Evolutionary conservation across 2,329 filamentous ascomycete genomes (phyloP).

Genomic region (Penicillium aurantiogriseum): DNA sequence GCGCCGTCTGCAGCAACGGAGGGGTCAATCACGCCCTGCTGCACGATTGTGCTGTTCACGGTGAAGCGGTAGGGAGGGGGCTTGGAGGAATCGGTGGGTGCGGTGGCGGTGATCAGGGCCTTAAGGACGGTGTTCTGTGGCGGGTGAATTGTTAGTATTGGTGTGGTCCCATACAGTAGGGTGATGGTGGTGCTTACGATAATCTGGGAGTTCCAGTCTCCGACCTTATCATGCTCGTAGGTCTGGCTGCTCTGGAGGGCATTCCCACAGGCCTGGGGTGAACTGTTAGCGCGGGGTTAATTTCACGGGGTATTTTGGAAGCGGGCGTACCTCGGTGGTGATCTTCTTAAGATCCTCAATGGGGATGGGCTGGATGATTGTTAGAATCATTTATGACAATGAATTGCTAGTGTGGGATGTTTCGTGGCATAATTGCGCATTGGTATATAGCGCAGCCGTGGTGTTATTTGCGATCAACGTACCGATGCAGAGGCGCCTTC

Average conservation of each 20-base stretch:
- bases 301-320: neutral
- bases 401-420: neutral
- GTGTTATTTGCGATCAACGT: slow-evolving; percentile 15
- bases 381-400: slow-evolving; percentile 10
- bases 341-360: slow-evolving; percentile 79
- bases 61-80: slow-evolving; percentile 81
- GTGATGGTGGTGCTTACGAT: slow-evolving; percentile 63
- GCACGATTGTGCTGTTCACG: slow-evolving; percentile 97
- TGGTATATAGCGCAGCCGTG: neutral
- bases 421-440: slow-evolving; percentile 3
- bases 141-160: neutral
- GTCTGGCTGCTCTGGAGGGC: slow-evolving; percentile 71
- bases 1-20: slow-evolving; percentile 56
- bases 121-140: slow-evolving; percentile 42
- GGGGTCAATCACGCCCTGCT: slow-evolving; percentile 65
- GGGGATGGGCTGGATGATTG: slow-evolving; percentile 63
- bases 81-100: slow-evolving; percentile 34
- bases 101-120: slow-evolving; percentile 43
- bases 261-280: slow-evolving; percentile 72
- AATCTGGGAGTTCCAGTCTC: slow-evolving; percentile 86
- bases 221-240: slow-evolving; percentile 85
- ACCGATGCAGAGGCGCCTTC: slow-evolving; percentile 31
- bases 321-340: slow-evolving; percentile 67
- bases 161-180: neutral
- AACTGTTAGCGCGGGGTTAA: slow-evolving; percentile 11